Percentiles rank a stretch among this genome's conserved stretches.
Conservation (phyloP, 345 rosid genomes). For the Laguncularia racemosa region DNA sequence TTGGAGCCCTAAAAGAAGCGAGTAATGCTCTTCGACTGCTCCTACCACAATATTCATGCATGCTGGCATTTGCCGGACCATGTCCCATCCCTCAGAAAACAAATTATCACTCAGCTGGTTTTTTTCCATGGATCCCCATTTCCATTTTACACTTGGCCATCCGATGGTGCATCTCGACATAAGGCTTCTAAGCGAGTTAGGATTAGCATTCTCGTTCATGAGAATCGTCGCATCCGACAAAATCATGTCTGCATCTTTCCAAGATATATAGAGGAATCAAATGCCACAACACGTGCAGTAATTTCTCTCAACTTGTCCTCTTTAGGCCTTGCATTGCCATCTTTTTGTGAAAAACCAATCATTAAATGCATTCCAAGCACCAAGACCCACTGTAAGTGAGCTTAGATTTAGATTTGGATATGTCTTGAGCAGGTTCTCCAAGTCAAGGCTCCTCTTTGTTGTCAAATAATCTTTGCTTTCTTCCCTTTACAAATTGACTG, state of each 20-base stretch:
- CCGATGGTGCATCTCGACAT: slow-evolving; percentile 31
- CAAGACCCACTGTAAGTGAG: slow-evolving; percentile 39
- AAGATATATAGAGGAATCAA: slow-evolving; percentile 28
- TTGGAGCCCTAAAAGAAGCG: too few relatives aligned
- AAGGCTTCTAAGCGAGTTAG: slow-evolving; percentile 16
- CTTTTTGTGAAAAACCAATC: slow-evolving; percentile 25
- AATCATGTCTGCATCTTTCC: slow-evolving; percentile 28
- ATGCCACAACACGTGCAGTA: slow-evolving; percentile 28
- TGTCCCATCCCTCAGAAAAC: slow-evolving; percentile 23
- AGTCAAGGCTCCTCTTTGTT: slow-evolving; percentile 16
- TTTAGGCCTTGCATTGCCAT: slow-evolving; percentile 12
- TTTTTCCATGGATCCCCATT: slow-evolving; percentile 55
- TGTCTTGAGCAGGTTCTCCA: slow-evolving; percentile 33
- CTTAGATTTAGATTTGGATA: slow-evolving; percentile 35
- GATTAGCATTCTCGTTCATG: slow-evolving; percentile 35
- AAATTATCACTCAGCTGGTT: slow-evolving; percentile 29
- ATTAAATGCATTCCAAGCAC: slow-evolving; percentile 43
- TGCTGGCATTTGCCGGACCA: slow-evolving; percentile 5
- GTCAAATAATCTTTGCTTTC: slow-evolving; percentile 1
- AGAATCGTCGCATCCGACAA: slow-evolving; percentile 43
- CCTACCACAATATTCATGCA: not conserved
- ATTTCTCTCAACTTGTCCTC: slow-evolving; percentile 29
- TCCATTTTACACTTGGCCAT: slow-evolving; percentile 48
- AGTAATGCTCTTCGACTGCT: too few relatives aligned
- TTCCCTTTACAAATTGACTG: slow-evolving; percentile 27